These are phyloP conservation scores for Blepharisma japonicum DNA, from an alignment of 73 alveolate species.

Conservation along the genomic window DNA sequence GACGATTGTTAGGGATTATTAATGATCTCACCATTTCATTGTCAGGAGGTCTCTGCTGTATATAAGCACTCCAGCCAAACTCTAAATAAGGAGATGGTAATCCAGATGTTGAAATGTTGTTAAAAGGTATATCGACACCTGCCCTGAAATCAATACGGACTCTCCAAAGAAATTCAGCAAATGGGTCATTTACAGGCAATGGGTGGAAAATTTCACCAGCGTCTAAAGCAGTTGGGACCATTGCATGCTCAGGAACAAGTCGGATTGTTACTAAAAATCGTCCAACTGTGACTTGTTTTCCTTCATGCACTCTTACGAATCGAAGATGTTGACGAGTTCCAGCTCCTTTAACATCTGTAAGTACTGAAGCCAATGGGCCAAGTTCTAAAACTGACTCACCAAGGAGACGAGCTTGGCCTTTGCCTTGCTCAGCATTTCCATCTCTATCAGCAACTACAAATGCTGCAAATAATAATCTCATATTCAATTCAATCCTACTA, in stretches of 20 bases:
- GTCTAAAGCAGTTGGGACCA: conserved; percentile 66
- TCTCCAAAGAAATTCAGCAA: conserved; percentile 92
- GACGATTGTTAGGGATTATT: conserved; percentile 80
- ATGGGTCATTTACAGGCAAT: conserved; percentile 94
- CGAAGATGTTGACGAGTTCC: conserved; percentile 90
- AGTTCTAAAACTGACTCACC: conserved; percentile 96
- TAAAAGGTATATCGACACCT: conserved; percentile 91
- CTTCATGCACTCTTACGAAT: conserved; percentile 82
- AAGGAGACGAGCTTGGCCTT: conserved; percentile 95
- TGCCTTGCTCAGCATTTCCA: conserved; percentile 76
- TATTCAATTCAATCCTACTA: conserved; percentile 78
- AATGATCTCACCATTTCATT: conserved; percentile 82
- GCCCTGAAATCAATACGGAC: conserved; percentile 92
- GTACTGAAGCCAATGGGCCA: conserved; percentile 91
- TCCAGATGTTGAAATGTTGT: conserved; percentile 79
- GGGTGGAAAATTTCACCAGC: conserved; percentile 84
- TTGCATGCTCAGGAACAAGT: conserved; percentile 63
- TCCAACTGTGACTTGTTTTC: conserved; percentile 92
- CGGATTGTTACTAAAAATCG: conserved; percentile 89
- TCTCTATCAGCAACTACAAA: conserved; percentile 93
- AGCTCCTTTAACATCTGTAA: conserved; percentile 93
- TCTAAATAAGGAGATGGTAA: conserved; percentile 91
- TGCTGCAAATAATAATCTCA: conserved; percentile 83
- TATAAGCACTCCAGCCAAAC: conserved; percentile 95
- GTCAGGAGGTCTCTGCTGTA: conserved; percentile 87